These are phyloP conservation scores for Candida buenavistaensis DNA, from an alignment of 1,139 yeast genomes.

Conservation along the genomic window DNA sequence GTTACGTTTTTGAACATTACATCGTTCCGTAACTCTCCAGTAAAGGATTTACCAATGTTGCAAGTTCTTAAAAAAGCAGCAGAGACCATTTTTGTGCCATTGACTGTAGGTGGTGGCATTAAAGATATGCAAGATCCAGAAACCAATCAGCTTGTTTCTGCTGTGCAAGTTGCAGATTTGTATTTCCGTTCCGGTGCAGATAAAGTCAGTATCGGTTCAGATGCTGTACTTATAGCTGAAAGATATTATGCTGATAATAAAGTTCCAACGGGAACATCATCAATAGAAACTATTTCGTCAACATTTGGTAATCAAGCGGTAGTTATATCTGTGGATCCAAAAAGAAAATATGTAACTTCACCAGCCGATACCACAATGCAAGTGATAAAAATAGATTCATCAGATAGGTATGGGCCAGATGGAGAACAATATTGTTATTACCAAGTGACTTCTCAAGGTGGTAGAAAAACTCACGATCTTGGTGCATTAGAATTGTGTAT, in stretches of 20 bases:
- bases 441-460: conserved; percentile 95
- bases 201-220: conserved; percentile 96
- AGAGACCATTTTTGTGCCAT: conserved; percentile 88
- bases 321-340: conserved; percentile 95
- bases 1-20: conserved; percentile 92
- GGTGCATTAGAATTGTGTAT: conserved; percentile 88
- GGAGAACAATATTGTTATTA: conserved; percentile 90
- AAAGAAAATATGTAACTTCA: conserved; percentile 66
- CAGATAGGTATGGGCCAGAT: conserved; percentile 68
- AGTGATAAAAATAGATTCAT: conserved; percentile 44
- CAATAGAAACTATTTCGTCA: conserved; percentile 87
- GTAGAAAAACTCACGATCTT: conserved; percentile 82
- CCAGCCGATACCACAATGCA: conserved; percentile 64
- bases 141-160: conserved; percentile 68
- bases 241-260: conserved; percentile 61
- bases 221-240: conserved; percentile 91
- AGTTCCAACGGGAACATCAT: conserved; percentile 67
- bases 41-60: conserved; percentile 91
- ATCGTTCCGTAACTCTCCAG: conserved; percentile 89
- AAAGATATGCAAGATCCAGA: conserved; percentile 85
- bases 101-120: conserved; percentile 97
- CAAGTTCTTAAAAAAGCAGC: conserved; percentile 83
- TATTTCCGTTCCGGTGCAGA: conserved; percentile 97
- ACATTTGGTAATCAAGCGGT: conserved; percentile 97
- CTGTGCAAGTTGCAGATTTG: conserved; percentile 84